Evolutionary conservation across 306 rosid species (phyloP).

Genomic region (Dalbergia cochinchinensis): DNA sequence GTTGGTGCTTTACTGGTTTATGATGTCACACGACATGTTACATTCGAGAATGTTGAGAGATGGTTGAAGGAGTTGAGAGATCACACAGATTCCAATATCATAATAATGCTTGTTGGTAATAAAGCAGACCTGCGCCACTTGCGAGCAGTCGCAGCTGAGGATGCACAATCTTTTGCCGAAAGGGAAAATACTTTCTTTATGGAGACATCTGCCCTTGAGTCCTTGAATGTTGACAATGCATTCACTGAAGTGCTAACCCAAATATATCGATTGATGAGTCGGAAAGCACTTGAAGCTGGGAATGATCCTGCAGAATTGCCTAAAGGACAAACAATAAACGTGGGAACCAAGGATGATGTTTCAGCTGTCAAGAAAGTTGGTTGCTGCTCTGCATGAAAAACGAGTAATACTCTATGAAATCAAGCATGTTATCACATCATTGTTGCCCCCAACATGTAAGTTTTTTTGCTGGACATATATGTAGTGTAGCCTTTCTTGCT

Average conservation of each 20-base stretch:
- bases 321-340: slow-evolving; percentile 60
- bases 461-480: neutral
- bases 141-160: slow-evolving; percentile 65
- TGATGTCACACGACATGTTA: slow-evolving; percentile 61
- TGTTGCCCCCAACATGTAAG: neutral
- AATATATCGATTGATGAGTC: slow-evolving; percentile 58
- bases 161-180: slow-evolving; percentile 64
- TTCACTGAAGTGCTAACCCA: slow-evolving; percentile 67
- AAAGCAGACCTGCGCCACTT: slow-evolving; percentile 65
- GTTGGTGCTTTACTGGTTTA: slow-evolving; percentile 70
- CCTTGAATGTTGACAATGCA: slow-evolving; percentile 65
- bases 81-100: slow-evolving; percentile 69
- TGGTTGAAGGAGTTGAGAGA: slow-evolving; percentile 72
- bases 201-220: slow-evolving; percentile 73
- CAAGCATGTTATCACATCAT: neutral
- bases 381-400: slow-evolving; percentile 60
- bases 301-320: slow-evolving; percentile 64
- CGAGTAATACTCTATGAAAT: slow-evolving; percentile 12
- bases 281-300: slow-evolving; percentile 64
- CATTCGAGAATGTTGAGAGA: slow-evolving; percentile 72
- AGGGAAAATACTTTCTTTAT: slow-evolving; percentile 60
- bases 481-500: slow-evolving; percentile 8
- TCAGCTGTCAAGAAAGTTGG: slow-evolving; percentile 63
- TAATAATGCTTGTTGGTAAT: slow-evolving; percentile 68
- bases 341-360: slow-evolving; percentile 69